Conservation (phyloP, 495 filamentous ascomycete genomes). For the Durotheca rogersii region DNA sequence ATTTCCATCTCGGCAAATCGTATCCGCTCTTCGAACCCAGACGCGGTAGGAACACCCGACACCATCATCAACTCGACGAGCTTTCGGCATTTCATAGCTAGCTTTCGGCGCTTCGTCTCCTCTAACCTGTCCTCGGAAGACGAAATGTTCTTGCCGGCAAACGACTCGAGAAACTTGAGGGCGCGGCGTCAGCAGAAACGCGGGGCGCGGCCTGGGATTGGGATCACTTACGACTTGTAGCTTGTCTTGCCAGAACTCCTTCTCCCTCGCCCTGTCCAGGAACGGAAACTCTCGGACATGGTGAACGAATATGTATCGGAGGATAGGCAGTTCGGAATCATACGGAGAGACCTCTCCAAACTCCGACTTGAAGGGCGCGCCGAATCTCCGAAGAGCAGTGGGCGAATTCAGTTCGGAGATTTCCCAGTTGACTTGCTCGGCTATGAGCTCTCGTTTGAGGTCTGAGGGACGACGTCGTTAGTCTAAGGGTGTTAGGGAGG, state of each 20-base stretch:
- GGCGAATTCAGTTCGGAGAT: slow-evolving; percentile 90
- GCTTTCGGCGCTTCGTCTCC: slow-evolving; percentile 90
- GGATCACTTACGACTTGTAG: slow-evolving; percentile 78
- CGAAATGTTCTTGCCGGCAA: slow-evolving; percentile 96
- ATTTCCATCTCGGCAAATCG: slow-evolving; percentile 95
- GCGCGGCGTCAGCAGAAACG: slow-evolving; percentile 12
- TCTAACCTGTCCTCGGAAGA: slow-evolving; percentile 94
- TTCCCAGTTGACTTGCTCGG: slow-evolving; percentile 84
- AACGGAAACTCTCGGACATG: slow-evolving; percentile 98
- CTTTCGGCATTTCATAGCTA: slow-evolving; percentile 91
- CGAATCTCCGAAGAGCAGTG: slow-evolving; percentile 91
- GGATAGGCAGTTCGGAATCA: slow-evolving; percentile 89
- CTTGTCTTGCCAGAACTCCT: slow-evolving; percentile 99
- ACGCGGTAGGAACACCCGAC: slow-evolving; percentile 90
- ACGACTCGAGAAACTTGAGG: slow-evolving; percentile 89
- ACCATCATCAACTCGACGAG: slow-evolving; percentile 99
- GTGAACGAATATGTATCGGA: slow-evolving; percentile 96
- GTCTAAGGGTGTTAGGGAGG: slow-evolving; percentile 2
- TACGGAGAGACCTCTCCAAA: slow-evolving; percentile 89
- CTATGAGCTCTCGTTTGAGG: slow-evolving; percentile 91
- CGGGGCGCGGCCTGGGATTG: background rate
- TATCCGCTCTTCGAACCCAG: slow-evolving; percentile 95
- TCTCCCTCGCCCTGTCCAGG: slow-evolving; percentile 90
- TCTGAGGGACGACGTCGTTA: slow-evolving; percentile 58
- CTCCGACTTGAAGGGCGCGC: slow-evolving; percentile 89